Evolutionary conservation across 1,284 basidiomycete species (phyloP).

Genomic region (Cronartium ribicola): DNA sequence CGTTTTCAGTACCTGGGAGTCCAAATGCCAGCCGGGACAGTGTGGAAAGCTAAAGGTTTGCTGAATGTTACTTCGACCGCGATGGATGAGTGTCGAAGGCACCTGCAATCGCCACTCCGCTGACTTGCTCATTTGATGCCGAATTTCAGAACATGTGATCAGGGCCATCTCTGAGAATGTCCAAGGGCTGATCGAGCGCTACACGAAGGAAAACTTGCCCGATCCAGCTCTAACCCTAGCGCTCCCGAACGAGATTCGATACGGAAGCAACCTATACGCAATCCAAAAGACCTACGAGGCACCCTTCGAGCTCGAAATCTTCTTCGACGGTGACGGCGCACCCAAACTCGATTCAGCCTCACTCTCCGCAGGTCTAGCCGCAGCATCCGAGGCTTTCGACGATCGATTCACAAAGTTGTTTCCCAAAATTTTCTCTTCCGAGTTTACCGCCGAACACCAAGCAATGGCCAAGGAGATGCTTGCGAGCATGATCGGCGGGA

Average conservation of each 20-base stretch:
- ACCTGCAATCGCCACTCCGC: not conserved
- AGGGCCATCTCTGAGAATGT: conserved; percentile 63
- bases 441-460: conserved; percentile 55
- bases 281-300: conserved; percentile 77
- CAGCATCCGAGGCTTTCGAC: conserved; percentile 63
- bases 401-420: conserved; percentile 66
- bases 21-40: conserved; percentile 61
- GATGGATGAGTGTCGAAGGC: not conserved
- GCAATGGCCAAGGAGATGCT: conserved; percentile 80
- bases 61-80: not conserved
- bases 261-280: conserved; percentile 71
- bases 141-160: conserved; percentile 62
- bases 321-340: conserved; percentile 67
- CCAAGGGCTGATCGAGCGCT: conserved; percentile 59
- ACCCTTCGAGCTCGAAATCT: conserved; percentile 77
- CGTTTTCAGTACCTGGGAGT: conserved; percentile 70
- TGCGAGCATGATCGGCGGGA: conserved; percentile 80
- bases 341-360: conserved; percentile 58
- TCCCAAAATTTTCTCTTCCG: conserved; percentile 56
- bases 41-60: conserved; percentile 80
- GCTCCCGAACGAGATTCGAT: conserved; percentile 66
- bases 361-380: conserved; percentile 65
- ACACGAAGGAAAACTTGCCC: conserved; percentile 58
- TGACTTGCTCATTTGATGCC: not conserved
- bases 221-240: conserved; percentile 73